Percentiles rank a stretch among this genome's conserved stretches.
Evolutionary conservation across 768 basidiomycete species (phyloP).

Genomic region (Amanita phalloides): DNA sequence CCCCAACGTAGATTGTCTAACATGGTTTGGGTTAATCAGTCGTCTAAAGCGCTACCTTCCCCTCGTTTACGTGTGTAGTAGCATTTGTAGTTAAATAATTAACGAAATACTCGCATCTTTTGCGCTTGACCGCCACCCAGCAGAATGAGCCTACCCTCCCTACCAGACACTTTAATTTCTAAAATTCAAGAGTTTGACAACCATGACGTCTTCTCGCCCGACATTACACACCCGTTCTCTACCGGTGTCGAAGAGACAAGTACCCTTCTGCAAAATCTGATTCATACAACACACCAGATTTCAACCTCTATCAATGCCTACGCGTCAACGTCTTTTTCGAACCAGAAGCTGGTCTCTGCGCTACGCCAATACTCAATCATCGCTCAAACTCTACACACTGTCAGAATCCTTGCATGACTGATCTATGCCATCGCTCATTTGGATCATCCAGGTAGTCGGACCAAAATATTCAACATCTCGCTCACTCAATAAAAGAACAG

Average conservation of each 20-base stretch:
- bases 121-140: neutral
- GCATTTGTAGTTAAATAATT: conserved; percentile 1
- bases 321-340: conserved; percentile 37
- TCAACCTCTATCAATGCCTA: conserved; percentile 43
- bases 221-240: conserved; percentile 35
- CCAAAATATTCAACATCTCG: conserved; percentile 38
- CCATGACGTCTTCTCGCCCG: conserved; percentile 22
- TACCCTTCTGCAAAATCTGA: conserved; percentile 36
- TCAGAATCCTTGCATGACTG: conserved; percentile 21
- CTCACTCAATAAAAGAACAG: conserved; percentile 35
- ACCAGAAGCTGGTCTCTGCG: conserved; percentile 58
- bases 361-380: conserved; percentile 53
- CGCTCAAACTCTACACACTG: conserved; percentile 39
- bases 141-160: conserved; percentile 9
- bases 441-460: conserved; percentile 31
- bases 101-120: neutral
- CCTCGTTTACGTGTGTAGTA: neutral
- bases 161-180: conserved; percentile 28
- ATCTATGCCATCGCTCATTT: conserved; percentile 8
- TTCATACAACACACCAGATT: conserved; percentile 41
- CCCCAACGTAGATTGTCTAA: conserved; percentile 22
- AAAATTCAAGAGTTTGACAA: conserved; percentile 30
- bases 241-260: conserved; percentile 29
- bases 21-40: neutral
- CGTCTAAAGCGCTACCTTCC: neutral